Conservation (phyloP, 306 rosid genomes). For the Neltuma alba region DNA sequence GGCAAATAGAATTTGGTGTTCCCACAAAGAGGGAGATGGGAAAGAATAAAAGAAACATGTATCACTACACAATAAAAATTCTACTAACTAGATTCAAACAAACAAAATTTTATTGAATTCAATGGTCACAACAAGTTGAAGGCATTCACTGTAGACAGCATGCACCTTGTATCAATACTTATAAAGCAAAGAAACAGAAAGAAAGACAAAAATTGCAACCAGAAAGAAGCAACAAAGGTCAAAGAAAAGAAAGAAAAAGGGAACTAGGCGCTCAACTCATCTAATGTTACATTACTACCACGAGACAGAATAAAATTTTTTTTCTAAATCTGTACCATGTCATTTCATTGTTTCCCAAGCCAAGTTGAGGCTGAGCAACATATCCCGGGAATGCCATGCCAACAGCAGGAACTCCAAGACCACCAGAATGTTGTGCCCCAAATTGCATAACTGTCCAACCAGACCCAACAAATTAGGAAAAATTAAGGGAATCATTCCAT, state of each 20-base stretch:
- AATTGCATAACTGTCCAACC: slow-evolving; percentile 84
- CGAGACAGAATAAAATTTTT: slow-evolving; percentile 3
- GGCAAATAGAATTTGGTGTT: not conserved
- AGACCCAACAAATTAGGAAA: slow-evolving; percentile 22
- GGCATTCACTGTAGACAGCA: not conserved
- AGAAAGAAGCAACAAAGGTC: not conserved
- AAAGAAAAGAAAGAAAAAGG: not conserved
- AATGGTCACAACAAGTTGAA: not conserved
- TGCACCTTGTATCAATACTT: not conserved
- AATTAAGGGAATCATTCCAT: not conserved
- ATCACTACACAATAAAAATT: not conserved
- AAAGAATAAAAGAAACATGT: not conserved
- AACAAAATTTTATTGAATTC: not conserved
- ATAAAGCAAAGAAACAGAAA: not conserved
- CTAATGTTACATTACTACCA: slow-evolving; percentile 1
- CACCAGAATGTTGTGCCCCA: slow-evolving; percentile 97
- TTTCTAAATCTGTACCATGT: slow-evolving; percentile 62
- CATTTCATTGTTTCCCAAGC: slow-evolving; percentile 94
- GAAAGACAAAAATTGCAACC: not conserved
- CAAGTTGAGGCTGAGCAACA: slow-evolving; percentile 86
- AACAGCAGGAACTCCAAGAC: slow-evolving; percentile 97
- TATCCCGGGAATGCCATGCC: slow-evolving; percentile 99
- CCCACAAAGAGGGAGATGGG: not conserved
- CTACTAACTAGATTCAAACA: not conserved
- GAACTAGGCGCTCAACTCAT: not conserved